Evolutionary conservation across 2,329 filamentous ascomycete genomes (phyloP).

Genomic region (Cercospora zeae-maydis): DNA sequence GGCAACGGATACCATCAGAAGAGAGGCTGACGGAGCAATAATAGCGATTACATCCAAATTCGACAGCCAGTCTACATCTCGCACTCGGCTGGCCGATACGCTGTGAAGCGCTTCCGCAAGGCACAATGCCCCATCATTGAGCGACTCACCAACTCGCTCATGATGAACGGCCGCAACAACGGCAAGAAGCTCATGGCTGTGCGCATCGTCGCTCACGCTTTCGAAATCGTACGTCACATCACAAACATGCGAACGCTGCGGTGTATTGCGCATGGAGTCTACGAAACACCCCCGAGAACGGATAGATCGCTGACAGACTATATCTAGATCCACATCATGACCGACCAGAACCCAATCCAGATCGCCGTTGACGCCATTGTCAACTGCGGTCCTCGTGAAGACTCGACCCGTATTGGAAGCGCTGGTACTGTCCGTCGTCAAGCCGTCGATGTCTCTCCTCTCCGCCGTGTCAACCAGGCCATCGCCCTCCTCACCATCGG

Average conservation of each 20-base stretch:
- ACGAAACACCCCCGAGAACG: background rate
- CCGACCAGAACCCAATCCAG: conserved; percentile 99
- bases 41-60: conserved; percentile 99
- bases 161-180: conserved; percentile 99
- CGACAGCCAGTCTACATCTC: conserved; percentile 98
- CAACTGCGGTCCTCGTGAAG: conserved; percentile 99
- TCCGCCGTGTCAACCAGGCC: conserved; percentile 99
- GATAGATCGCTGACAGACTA: conserved; percentile 6
- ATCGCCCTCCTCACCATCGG: conserved; percentile 98
- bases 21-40: conserved; percentile 25
- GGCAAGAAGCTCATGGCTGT: conserved; percentile 99
- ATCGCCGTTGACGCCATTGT: conserved; percentile 98
- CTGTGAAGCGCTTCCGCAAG: conserved; percentile 99
- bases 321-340: conserved; percentile 96
- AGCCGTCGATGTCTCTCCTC: conserved; percentile 99
- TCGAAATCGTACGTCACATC: conserved; percentile 87
- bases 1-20: conserved; percentile 19
- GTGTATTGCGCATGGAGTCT: background rate
- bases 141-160: conserved; percentile 99
- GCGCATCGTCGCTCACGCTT: conserved; percentile 96
- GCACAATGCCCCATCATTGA: conserved; percentile 99
- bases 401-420: conserved; percentile 98
- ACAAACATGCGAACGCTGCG: background rate
- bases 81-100: conserved; percentile 98
- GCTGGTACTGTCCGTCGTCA: conserved; percentile 99